Evolutionary conservation across 345 rosid genomes (phyloP).

Genomic region (Mangifera indica): DNA sequence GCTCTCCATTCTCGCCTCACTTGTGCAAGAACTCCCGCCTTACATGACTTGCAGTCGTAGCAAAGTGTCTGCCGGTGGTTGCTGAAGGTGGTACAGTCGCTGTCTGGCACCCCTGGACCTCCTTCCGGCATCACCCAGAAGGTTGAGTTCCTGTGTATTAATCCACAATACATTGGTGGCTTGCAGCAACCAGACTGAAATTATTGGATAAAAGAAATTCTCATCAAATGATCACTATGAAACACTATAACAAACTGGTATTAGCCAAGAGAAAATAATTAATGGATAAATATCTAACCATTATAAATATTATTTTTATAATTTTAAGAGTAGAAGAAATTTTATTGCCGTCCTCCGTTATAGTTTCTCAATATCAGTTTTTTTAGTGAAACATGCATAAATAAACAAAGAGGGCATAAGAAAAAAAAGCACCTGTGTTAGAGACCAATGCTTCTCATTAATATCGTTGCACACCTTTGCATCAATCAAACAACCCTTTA

Average conservation of each 20-base stretch:
- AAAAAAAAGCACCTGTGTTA: neutral
- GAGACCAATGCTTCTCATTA: neutral
- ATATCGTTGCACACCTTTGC: conserved; percentile 24
- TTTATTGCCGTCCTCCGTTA: no score
- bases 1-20: conserved; percentile 13
- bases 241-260: no score
- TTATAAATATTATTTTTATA: no score
- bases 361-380: no score
- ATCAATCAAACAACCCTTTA: conserved; percentile 32
- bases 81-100: conserved; percentile 30
- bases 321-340: no score
- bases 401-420: neutral
- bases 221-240: no score
- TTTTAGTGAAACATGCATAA: no score
- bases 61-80: conserved; percentile 20
- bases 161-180: conserved; percentile 31
- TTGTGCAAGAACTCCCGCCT: conserved; percentile 17
- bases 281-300: no score
- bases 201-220: no score
- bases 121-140: conserved; percentile 1
- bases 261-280: no score
- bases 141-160: conserved; percentile 17
- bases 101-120: neutral
- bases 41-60: conserved; percentile 35
- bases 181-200: conserved; percentile 34